These are phyloP conservation scores for Salicornia ramosissima DNA, from an alignment of 148 eudicot genomes.

Conservation along the genomic window DNA sequence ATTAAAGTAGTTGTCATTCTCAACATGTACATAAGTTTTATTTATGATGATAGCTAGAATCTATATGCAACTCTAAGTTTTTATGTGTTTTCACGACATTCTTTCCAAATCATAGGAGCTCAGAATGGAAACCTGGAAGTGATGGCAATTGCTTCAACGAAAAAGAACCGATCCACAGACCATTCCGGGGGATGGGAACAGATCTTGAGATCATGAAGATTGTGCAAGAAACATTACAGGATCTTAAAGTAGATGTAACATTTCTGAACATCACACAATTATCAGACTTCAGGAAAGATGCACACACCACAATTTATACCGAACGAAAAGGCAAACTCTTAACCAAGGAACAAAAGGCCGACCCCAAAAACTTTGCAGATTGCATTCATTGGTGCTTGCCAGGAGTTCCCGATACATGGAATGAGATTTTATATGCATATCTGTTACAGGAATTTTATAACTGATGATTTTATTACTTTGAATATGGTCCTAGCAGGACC, in stretches of 20 bases:
- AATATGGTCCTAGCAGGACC: neutral
- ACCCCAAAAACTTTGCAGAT: slow-evolving; percentile 77
- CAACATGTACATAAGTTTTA: no score
- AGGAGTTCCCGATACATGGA: slow-evolving; percentile 96
- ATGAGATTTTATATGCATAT: slow-evolving; percentile 69
- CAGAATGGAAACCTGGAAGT: slow-evolving; percentile 87
- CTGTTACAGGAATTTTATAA: slow-evolving; percentile 43
- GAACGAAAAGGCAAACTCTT: slow-evolving; percentile 75
- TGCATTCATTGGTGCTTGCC: slow-evolving; percentile 97
- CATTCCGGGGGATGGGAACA: slow-evolving; percentile 85
- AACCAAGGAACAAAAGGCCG: slow-evolving; percentile 63
- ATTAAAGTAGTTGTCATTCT: no score
- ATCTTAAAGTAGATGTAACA: slow-evolving; percentile 45
- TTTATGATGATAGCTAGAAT: neutral
- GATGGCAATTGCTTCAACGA: slow-evolving; percentile 79
- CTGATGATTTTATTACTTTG: neutral
- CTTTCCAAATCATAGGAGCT: slow-evolving; percentile 43
- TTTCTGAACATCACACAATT: slow-evolving; percentile 71
- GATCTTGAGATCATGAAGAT: slow-evolving; percentile 59
- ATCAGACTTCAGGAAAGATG: slow-evolving; percentile 84
- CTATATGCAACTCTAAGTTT: neutral
- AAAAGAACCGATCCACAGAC: slow-evolving; percentile 50
- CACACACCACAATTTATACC: slow-evolving; percentile 71
- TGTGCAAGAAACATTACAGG: slow-evolving; percentile 44
- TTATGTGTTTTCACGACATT: neutral